Percentiles rank a stretch among this genome's conserved stretches.
These are phyloP conservation scores for Paraphaeosphaeria minitans DNA, from an alignment of 2,329 filamentous ascomycete species.

Conservation along the genomic window DNA sequence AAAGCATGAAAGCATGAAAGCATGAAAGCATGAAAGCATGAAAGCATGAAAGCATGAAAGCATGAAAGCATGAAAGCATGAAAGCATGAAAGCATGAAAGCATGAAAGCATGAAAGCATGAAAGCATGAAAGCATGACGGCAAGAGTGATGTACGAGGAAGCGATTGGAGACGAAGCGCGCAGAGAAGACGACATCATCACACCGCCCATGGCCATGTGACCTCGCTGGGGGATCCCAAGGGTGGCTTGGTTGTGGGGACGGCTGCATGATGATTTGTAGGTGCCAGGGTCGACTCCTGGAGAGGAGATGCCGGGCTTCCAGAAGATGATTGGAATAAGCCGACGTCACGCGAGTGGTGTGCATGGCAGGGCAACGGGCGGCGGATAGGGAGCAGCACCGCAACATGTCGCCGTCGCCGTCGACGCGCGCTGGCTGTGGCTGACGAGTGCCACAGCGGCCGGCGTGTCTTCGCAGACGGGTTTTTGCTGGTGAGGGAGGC, in stretches of 20 bases:
- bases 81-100: conserved; percentile 10
- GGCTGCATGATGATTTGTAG: conserved; percentile 33
- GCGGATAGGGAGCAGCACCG: conserved; percentile 14
- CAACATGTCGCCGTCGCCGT: not conserved
- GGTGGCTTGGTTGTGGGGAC: conserved; percentile 15
- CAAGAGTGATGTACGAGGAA: conserved; percentile 12
- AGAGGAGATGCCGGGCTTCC: conserved; percentile 27
- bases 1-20: conserved; percentile 11
- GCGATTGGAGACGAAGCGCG: conserved; percentile 24
- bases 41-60: conserved; percentile 7
- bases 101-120: conserved; percentile 10
- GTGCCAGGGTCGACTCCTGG: conserved; percentile 24
- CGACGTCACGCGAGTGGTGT: conserved; percentile 35
- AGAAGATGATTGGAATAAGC: conserved; percentile 29
- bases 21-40: conserved; percentile 9
- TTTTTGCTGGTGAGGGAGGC: not conserved
- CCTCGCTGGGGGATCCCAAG: conserved; percentile 13
- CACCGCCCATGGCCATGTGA: conserved; percentile 45
- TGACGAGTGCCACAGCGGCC: not conserved
- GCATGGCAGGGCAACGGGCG: conserved; percentile 23
- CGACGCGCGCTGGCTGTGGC: not conserved
- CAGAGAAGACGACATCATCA: conserved; percentile 26
- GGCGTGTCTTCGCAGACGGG: not conserved
- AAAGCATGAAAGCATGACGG: conserved; percentile 10
- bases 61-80: conserved; percentile 10